A percentile compares a stretch with the other conserved stretches of the same genome.
These are phyloP conservation scores for Eucalyptus microcorys DNA, from an alignment of 345 rosid genomes.

Conservation along the genomic window DNA sequence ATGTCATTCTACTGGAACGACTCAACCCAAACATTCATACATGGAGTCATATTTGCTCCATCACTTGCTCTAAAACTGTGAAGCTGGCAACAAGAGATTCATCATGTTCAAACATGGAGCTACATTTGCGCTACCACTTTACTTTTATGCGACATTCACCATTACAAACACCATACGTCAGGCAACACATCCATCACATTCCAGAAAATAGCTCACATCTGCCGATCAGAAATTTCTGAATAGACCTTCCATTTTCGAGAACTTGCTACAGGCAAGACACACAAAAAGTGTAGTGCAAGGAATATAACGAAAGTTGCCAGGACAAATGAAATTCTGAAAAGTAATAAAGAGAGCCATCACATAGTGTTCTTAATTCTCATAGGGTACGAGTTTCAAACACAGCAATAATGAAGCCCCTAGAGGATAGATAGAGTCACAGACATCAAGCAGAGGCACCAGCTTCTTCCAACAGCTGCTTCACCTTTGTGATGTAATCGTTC, in stretches of 20 bases:
- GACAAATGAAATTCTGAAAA: not conserved
- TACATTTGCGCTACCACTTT: not conserved
- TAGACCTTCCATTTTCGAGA: not conserved
- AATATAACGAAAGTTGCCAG: not conserved
- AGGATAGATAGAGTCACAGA: not conserved
- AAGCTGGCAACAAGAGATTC: not conserved
- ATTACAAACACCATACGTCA: not conserved
- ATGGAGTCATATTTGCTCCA: not conserved
- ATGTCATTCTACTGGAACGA: not conserved
- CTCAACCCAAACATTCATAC: not conserved
- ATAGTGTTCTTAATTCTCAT: not conserved
- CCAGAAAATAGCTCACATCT: not conserved
- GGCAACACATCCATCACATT: not conserved
- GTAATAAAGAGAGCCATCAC: not conserved
- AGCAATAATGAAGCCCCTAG: not conserved
- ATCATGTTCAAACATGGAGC: not conserved
- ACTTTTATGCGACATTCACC: not conserved
- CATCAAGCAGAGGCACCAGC: not conserved
- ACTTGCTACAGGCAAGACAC: not conserved
- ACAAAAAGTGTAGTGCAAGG: not conserved
- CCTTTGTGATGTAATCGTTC: constrained; percentile 12
- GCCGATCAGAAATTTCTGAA: not conserved
- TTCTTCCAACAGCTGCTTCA: constrained; percentile 10
- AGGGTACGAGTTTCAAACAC: not conserved
- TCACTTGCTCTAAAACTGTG: not conserved